Percentiles rank a stretch among this genome's conserved stretches.
Evolutionary conservation across 2,329 filamentous ascomycete species (phyloP).

Genomic region (Thelonectria olida): DNA sequence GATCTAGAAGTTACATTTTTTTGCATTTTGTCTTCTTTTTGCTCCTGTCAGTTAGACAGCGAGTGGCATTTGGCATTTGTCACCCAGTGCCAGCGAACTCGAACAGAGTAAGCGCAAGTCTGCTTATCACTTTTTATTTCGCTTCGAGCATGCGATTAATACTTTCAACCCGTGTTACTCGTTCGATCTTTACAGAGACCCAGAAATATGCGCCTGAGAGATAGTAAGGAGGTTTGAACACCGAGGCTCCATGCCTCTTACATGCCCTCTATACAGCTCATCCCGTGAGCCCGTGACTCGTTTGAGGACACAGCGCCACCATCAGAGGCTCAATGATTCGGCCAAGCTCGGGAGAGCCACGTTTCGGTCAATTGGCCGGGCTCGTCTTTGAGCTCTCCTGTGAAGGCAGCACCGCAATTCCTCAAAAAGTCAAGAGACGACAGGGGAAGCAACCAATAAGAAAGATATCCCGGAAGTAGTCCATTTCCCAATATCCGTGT

Average conservation of each 20-base stretch:
- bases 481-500: constrained; percentile 14
- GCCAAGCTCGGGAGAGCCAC: too few species aligned
- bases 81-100: too few species aligned
- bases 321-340: too few species aligned
- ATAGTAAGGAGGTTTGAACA: not conserved
- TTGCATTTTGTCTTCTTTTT: not conserved
- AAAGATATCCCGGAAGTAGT: constrained; percentile 8
- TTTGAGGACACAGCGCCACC: too few species aligned
- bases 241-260: not conserved
- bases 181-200: too few species aligned
- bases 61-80: not conserved
- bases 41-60: not conserved
- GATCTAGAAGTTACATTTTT: constrained; percentile 9
- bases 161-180: too few species aligned
- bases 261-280: constrained; percentile 12
- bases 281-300: too few species aligned
- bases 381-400: too few species aligned
- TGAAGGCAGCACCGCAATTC: not conserved
- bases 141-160: not conserved
- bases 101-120: too few species aligned
- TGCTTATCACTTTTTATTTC: not conserved
- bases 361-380: too few species aligned
- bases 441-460: constrained; percentile 3
- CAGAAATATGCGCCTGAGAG: not conserved
- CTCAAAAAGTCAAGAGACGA: not conserved